Base-by-base conservation (phyloP, 2,329 filamentous ascomycete species). In the Hypoxylon sp. region DNA sequence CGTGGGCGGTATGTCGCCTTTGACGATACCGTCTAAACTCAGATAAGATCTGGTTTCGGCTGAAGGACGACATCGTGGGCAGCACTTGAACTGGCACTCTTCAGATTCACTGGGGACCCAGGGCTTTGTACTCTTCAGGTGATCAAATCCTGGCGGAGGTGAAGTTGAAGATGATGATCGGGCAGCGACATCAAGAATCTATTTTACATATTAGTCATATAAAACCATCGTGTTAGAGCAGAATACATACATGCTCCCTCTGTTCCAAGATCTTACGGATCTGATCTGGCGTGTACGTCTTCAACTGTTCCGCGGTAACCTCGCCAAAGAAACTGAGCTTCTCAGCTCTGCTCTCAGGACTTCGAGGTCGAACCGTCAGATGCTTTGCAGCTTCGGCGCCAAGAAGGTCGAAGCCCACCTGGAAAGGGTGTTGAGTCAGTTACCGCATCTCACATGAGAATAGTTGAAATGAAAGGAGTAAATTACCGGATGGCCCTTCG, bases 41-140 rank as follows among this genome's bases (percentile, higher is more conserved):
- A 89, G 75, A 64, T 78, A 86, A 1, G 82, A 74, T 28, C 86
- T 82, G 13, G 83, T 79, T 21, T 77, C 74, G 25, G 78, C 80
- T 0, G 75, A 76, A 3, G 81, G 81, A 2, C 85, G 83, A 68
- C 87, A 89, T 5, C 63, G 65, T 2, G 82, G 80, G 66, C 87
- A 90, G 45, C 82, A 79, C 65, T 80, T 86, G 76, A 81, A 84
- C 46, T 82, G 80, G 65, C 87, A 89, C 73, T 87, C 84, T 0
- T 80, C 71, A 0, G 73, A 72, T 19, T 75, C 66, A 38, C 66
- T 67, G 17, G 79, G 77, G 5, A 82, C 70, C 82, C 82, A 85
- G 13, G 80, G 78, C 58, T 76, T 77, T 41, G 71, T 72, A 23
- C 73, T 38, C 19, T 49, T n/a, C 32, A 59, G 25, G 48, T 43